A percentile compares a stretch with the other conserved stretches of the same genome.
phyloP scores from a whole-genome alignment of 305 asterid genomes.

The Salvia sclarea region DNA sequence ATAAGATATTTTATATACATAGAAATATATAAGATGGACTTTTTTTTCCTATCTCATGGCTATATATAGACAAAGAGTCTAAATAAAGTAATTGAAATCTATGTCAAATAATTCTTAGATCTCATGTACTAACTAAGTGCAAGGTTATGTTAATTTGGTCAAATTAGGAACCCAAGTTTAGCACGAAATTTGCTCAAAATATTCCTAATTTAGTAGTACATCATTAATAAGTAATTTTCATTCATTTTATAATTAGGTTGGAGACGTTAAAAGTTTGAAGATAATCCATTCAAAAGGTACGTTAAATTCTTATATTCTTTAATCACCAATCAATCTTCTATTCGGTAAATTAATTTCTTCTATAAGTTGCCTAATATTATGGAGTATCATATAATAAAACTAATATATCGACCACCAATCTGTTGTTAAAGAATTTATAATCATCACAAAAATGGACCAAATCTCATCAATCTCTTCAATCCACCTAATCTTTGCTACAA shows the following conservation, averaged over 20 bases:
- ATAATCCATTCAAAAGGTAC: not conserved
- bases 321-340: not conserved
- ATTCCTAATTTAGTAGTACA: not conserved
- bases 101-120: not conserved
- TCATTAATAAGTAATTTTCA: not conserved
- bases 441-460: slow-evolving; percentile 21
- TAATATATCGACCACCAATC: not conserved
- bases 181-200: not conserved
- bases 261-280: not conserved
- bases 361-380: not conserved
- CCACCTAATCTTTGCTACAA: slow-evolving; percentile 16
- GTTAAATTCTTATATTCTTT: not conserved
- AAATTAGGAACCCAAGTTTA: not conserved
- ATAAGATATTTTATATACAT: not conserved
- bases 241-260: not conserved
- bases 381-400: too few relatives aligned
- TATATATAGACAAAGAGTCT: not conserved
- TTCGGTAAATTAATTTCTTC: not conserved
- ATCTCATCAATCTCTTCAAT: too few relatives aligned
- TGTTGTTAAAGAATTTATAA: slow-evolving; percentile 12
- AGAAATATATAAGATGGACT: not conserved
- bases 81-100: not conserved
- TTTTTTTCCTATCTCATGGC: not conserved
- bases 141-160: not conserved
- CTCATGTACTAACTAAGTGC: not conserved